Evolutionary conservation across 2,329 filamentous ascomycete genomes (phyloP), one percentile per base, ranked within the genome.

Genomic region (Pseudodiploospora longispora): DNA sequence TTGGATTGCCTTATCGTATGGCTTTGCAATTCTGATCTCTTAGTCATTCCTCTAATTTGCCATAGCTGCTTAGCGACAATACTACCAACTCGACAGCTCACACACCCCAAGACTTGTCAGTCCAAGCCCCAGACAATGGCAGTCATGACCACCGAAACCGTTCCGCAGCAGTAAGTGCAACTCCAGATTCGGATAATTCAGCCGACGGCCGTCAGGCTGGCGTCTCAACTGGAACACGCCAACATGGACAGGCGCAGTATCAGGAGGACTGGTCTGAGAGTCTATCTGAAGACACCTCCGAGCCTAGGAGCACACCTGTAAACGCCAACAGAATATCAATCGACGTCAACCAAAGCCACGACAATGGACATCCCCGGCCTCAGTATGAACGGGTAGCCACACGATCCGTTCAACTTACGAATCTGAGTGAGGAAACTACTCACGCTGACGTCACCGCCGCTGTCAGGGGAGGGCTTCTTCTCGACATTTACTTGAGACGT

Each of bases 401-500:
- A 27, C 73, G 84, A 40, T 85, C 83, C 0, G 51, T 94, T 27
- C 65, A 78, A 27, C 66, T 91, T 40, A 65, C 64, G 32, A 80
- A 82, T 46, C 69, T 93, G 1, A 67, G 82, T 1, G 74, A 81
- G 5, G 69, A 68, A 3, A 76, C 75, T 10, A 84, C 79, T 0
- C 78, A 85, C 55, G 71, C 71, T 38, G 85, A 93, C 50, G 66
- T 93, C 47, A 72, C 75, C 3, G 70, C 72, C 27, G 72, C 74
- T 8, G 65, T 93, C 41, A 79, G 82, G 46, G 87, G 87, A 27
- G 87, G 87, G 1, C 70, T 76, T 50, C 54, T 94, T 8, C 61
- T 90, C 8, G 83, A 88, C 50, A 67, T 91, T 35, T 83, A 76
- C 52, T 53, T 89, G 39, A 76, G 79, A 30, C 57, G 54, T 6